phyloP scores from a whole-genome alignment of 2,329 filamentous ascomycete genomes.

The Fusarium bactridioides region DNA sequence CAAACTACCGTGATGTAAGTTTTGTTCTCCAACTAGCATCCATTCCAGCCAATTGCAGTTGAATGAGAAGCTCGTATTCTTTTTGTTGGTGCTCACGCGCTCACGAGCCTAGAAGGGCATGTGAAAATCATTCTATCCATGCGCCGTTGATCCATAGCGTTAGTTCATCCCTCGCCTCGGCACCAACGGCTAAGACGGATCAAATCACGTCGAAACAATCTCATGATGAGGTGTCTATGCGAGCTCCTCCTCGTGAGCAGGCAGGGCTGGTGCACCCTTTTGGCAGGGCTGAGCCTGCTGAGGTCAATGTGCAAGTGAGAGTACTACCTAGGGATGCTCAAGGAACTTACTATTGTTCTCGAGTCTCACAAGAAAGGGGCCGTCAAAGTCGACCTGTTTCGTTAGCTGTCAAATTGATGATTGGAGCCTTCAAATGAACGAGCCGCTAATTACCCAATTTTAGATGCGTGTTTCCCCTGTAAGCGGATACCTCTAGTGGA shows the following conservation, averaged over 20 bases:
- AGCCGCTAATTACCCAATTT: slow-evolving; percentile 33
- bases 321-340: background rate
- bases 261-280: background rate
- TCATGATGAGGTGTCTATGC: slow-evolving; percentile 12
- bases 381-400: slow-evolving; percentile 1
- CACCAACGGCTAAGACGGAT: slow-evolving; percentile 31
- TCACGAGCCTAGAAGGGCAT: slow-evolving; percentile 27
- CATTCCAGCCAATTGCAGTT: background rate
- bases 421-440: slow-evolving; percentile 16
- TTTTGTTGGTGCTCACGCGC: slow-evolving; percentile 28
- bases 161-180: slow-evolving; percentile 22
- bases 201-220: slow-evolving; percentile 1
- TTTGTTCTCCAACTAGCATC: background rate
- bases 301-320: slow-evolving; percentile 1
- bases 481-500: slow-evolving; percentile 31
- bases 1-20: slow-evolving; percentile 3
- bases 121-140: slow-evolving; percentile 20
- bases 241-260: background rate
- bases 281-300: background rate
- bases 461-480: slow-evolving; percentile 25
- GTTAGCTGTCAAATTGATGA: slow-evolving; percentile 21
- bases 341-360: background rate
- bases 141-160: slow-evolving; percentile 1
- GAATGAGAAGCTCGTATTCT: slow-evolving; percentile 28
- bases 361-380: slow-evolving; percentile 15